Base-by-base conservation (phyloP, 176 grass and related monocot species). In the Aegilops tauschii region DNA sequence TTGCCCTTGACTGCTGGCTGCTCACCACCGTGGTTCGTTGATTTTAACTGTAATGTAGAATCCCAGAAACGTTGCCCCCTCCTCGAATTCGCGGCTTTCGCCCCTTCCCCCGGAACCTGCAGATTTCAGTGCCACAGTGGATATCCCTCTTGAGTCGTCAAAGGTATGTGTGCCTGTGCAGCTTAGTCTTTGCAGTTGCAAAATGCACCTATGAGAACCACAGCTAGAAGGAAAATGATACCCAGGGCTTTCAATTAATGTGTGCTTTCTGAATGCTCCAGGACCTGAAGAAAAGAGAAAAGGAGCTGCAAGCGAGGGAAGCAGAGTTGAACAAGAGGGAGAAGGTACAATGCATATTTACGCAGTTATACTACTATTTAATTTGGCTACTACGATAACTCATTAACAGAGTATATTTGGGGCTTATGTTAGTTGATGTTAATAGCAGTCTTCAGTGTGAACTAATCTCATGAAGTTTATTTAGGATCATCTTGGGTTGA, bases 261-360 rank as follows among this genome's bases (percentile, higher is more conserved):
- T 63, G 37, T 81, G 49, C 1, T 85, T 23, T 64, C 40, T 88
- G 64, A 37, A 65, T 82, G 42, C 54, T 88, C 1, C 65, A 99
- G 97, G 97, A 94, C 83, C 63, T 97, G 70, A 99, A 94, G 89
- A 89, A 82, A 90, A 99, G 92, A 75, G 97, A 99, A 79, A 97
- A 85, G 83, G 92, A 99, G 87, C 90, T 99, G 36, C 92, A 99
- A 89, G 90, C 94, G 29, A 96, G 95, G 83, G 97, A 94, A 77
- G 92, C 89, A 14, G 90, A 99, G 91, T 81, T 99, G 80, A 93
- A 80, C 77, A 99, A 97, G 88, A 93, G 92, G 87, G 97, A 99
- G 85, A 97, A 82, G 89, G 97, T 97, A 93, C 23, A 72, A 59
- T 40, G 32, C 28, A 13, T 37, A 69, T 59, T 44, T 62, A 84